Percentiles rank a stretch among this genome's conserved stretches.
Conservation (phyloP, 257 asterid species). For the Solanum sitiens region DNA sequence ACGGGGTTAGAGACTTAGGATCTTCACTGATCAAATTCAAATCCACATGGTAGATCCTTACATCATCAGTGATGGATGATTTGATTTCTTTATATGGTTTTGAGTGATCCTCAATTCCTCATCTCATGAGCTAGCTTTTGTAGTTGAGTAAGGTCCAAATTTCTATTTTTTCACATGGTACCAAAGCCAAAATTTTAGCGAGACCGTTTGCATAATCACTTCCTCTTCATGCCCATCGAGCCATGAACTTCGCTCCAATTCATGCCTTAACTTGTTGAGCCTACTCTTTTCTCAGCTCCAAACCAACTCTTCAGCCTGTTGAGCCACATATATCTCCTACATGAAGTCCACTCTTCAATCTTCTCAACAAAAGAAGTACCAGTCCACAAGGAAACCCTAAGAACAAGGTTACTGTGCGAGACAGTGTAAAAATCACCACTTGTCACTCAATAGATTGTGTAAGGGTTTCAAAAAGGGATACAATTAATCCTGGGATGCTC, state of each 20-base stretch:
- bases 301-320: not conserved
- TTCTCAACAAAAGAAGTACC: not conserved
- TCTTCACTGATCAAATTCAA: not conserved
- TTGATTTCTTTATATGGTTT: not conserved
- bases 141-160: not conserved
- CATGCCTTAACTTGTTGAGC: not conserved
- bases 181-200: not conserved
- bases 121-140: not conserved
- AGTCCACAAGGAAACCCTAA: not conserved
- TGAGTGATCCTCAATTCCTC: not conserved
- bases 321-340: not conserved
- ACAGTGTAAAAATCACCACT: not conserved
- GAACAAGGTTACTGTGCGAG: not conserved
- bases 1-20: not conserved
- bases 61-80: not conserved
- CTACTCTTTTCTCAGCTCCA: not conserved
- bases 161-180: not conserved
- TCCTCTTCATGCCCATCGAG: not conserved
- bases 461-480: not conserved
- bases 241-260: not conserved
- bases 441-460: not conserved
- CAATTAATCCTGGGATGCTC: not conserved
- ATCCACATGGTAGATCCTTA: not conserved
- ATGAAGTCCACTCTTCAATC: not conserved
- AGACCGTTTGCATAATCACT: not conserved